Conservation (phyloP, 768 basidiomycete genomes). For the Lactarius evosmus region DNA sequence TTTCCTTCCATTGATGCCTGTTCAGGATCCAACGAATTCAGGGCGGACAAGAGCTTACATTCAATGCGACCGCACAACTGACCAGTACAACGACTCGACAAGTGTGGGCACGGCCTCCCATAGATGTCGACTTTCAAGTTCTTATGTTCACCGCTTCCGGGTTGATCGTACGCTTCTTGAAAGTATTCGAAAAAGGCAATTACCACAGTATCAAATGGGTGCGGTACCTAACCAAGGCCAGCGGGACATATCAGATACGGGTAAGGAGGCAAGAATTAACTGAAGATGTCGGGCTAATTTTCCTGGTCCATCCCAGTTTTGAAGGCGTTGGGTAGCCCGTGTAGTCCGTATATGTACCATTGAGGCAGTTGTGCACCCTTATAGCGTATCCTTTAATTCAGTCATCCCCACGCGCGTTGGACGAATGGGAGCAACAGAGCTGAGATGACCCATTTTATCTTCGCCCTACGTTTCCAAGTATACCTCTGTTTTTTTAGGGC, state of each 20-base stretch:
- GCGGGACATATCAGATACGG: conserved; percentile 89
- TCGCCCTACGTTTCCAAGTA: background rate
- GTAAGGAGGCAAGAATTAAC: conserved; percentile 49
- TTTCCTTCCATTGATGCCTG: conserved; percentile 5
- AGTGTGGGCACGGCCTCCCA: conserved; percentile 97
- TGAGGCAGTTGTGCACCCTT: background rate
- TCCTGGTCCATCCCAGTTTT: conserved; percentile 20
- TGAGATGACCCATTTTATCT: conserved; percentile 8
- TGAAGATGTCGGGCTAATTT: background rate
- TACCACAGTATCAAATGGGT: conserved; percentile 98
- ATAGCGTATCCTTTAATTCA: background rate
- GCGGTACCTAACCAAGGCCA: conserved; percentile 90
- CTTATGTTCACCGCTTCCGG: conserved; percentile 99
- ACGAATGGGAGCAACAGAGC: background rate
- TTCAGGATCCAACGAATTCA: conserved; percentile 85
- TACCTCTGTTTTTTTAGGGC: background rate
- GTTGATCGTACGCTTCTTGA: conserved; percentile 92
- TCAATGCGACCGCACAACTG: conserved; percentile 77
- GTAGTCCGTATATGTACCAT: background rate
- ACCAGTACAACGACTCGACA: conserved; percentile 89
- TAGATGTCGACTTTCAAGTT: conserved; percentile 98
- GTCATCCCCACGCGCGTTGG: background rate
- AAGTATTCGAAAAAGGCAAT: conserved; percentile 94
- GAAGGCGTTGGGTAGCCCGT: conserved; percentile 1
- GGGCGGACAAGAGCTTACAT: conserved; percentile 86